Evolutionary conservation across 2,329 filamentous ascomycete genomes (phyloP).

Genomic region (Fusarium sp.): DNA sequence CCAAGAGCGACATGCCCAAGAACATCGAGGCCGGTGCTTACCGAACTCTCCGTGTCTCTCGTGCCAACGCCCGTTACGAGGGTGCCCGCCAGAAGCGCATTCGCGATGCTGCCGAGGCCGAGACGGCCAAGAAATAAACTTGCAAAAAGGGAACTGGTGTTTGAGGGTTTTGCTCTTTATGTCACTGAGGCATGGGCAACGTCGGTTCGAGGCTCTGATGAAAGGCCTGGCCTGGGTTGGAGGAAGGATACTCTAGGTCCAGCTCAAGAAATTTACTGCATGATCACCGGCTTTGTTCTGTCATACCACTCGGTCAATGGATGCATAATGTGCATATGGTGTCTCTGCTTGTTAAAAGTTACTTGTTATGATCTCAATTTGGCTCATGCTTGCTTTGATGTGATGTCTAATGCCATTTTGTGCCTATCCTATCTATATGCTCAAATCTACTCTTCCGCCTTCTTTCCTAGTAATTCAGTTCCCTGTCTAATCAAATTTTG

Average conservation of each 20-base stretch:
- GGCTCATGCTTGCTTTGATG: neutral
- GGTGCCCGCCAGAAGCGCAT: conserved; percentile 94
- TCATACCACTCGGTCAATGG: conserved; percentile 48
- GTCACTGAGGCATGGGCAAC: conserved; percentile 54
- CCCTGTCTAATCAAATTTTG: conserved; percentile 63
- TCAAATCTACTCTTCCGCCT: conserved; percentile 22
- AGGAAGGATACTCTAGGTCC: conserved; percentile 55
- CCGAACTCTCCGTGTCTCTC: conserved; percentile 83
- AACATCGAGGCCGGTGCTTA: conserved; percentile 85
- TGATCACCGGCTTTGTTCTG: conserved; percentile 53
- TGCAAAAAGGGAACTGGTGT: conserved; percentile 55
- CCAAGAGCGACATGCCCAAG: conserved; percentile 83
- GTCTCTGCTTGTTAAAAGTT: conserved; percentile 36
- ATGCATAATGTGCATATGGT: conserved; percentile 42
- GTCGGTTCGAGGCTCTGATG: conserved; percentile 53
- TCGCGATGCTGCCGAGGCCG: conserved; percentile 87
- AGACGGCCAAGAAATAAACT: conserved; percentile 85
- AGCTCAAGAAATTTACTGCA: conserved; percentile 57
- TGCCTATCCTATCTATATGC: neutral
- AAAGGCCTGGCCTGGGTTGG: conserved; percentile 51
- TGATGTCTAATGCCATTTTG: conserved; percentile 6
- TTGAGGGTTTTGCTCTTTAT: conserved; percentile 57
- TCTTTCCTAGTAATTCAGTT: conserved; percentile 55
- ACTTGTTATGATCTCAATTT: conserved; percentile 24
- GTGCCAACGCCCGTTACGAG: conserved; percentile 82